phyloP scores from a whole-genome alignment of 2,329 filamentous ascomycete genomes.

The Exophiala calicioides region DNA sequence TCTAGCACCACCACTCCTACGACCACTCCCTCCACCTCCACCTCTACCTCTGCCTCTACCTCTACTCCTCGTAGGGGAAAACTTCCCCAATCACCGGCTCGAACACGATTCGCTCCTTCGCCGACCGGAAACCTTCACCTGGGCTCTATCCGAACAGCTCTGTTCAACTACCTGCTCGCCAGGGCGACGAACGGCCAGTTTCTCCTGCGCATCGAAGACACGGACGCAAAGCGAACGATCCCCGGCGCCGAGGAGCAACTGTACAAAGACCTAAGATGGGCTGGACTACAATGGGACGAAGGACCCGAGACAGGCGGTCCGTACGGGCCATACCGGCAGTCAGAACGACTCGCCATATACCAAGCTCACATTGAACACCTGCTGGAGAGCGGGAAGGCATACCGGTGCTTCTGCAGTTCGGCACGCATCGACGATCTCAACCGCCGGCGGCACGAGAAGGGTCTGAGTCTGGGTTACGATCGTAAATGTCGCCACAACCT shows the following conservation, averaged over 20 bases:
- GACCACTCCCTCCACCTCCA: not conserved
- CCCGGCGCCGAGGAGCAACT: constrained; percentile 75
- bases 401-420: constrained; percentile 87
- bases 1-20: constrained; percentile 4
- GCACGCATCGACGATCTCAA: constrained; percentile 70
- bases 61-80: constrained; percentile 33
- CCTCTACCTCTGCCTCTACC: not conserved
- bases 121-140: constrained; percentile 93
- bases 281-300: constrained; percentile 91
- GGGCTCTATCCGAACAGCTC: constrained; percentile 83
- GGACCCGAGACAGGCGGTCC: constrained; percentile 79
- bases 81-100: constrained; percentile 60
- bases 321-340: constrained; percentile 86
- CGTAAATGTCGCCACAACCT: constrained; percentile 70
- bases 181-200: constrained; percentile 87
- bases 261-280: constrained; percentile 81
- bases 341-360: constrained; percentile 75
- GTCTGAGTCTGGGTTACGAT: constrained; percentile 64
- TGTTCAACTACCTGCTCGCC: constrained; percentile 95
- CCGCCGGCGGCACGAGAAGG: constrained; percentile 60
- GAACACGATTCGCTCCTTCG: constrained; percentile 91
- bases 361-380: constrained; percentile 68
- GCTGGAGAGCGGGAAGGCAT: constrained; percentile 71
- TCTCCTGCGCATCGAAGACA: constrained; percentile 88
- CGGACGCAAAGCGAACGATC: constrained; percentile 78